Evolutionary conservation across 2,329 filamentous ascomycete genomes (phyloP).

Genomic region (Xylogone sp.): DNA sequence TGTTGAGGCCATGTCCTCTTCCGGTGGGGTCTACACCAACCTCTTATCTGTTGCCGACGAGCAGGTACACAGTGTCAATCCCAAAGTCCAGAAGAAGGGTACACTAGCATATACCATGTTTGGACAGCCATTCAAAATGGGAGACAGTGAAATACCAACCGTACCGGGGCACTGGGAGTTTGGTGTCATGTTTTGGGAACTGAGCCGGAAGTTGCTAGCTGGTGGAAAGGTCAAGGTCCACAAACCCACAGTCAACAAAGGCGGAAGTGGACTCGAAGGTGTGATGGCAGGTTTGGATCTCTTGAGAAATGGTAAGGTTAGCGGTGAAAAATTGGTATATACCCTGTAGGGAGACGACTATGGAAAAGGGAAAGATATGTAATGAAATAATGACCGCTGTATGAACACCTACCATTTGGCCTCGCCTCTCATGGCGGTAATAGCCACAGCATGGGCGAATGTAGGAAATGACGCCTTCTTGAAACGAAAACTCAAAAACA

Average conservation of each 20-base stretch:
- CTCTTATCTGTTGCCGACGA: conserved; percentile 35
- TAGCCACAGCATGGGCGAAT: no score
- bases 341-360: conserved; percentile 34
- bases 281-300: conserved; percentile 22
- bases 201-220: conserved; percentile 30
- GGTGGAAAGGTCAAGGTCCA: conserved; percentile 34
- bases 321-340: conserved; percentile 42
- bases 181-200: conserved; percentile 33
- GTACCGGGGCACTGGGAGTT: conserved; percentile 31
- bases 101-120: conserved; percentile 39
- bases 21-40: conserved; percentile 35
- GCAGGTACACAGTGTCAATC: conserved; percentile 39
- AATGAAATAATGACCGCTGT: no score
- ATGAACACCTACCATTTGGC: no score
- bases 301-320: conserved; percentile 28
- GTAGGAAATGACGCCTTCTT: no score
- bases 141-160: conserved; percentile 11
- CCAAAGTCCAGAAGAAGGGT: conserved; percentile 18
- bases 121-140: conserved; percentile 31
- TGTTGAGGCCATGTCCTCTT: conserved; percentile 34
- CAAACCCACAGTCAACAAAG: conserved; percentile 20
- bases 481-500: no score
- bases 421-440: no score
- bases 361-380: no score
- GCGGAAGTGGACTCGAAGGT: conserved; percentile 26